These are phyloP conservation scores for Camelina sativa DNA, from an alignment of 345 rosid genomes.

Conservation along the genomic window DNA sequence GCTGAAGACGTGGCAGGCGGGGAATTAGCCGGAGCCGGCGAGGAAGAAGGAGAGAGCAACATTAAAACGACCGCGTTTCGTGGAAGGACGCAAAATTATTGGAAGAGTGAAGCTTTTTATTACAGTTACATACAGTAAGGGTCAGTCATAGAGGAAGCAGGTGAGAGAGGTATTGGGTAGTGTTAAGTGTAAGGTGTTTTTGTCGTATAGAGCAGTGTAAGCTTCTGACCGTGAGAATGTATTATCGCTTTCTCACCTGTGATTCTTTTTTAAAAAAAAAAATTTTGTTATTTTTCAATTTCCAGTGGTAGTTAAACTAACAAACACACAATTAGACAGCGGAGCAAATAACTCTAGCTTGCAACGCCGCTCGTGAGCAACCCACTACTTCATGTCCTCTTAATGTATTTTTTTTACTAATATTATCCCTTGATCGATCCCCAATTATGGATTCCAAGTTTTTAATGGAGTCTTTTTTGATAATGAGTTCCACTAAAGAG, in stretches of 20 bases:
- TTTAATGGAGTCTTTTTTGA: neutral
- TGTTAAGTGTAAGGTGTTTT: neutral
- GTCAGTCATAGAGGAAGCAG: conserved; percentile 23
- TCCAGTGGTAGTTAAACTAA: neutral
- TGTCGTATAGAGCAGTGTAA: conserved; percentile 42
- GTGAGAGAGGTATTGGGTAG: conserved; percentile 6
- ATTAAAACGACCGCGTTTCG: conserved; percentile 2
- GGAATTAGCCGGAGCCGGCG: conserved; percentile 36
- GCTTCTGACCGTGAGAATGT: conserved; percentile 40
- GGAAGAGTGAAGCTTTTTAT: neutral
- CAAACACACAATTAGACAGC: conserved; percentile 15
- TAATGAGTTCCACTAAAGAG: conserved; percentile 28
- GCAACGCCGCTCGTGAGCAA: conserved; percentile 32
- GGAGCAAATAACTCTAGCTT: conserved; percentile 31
- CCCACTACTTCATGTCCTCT: conserved; percentile 9
- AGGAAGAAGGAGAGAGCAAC: conserved; percentile 41
- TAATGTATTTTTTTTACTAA: neutral
- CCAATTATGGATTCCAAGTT: conserved; percentile 14
- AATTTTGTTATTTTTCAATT: neutral
- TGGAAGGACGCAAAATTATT: neutral
- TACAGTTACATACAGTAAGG: too few relatives aligned
- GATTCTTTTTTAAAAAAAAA: neutral
- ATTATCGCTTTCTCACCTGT: conserved; percentile 21
- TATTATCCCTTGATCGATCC: too few relatives aligned
- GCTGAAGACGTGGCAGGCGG: conserved; percentile 2